Percentiles rank a stretch among this genome's conserved stretches.
Conservation (phyloP, 768 basidiomycete genomes). For the Lactarius trivialis region DNA sequence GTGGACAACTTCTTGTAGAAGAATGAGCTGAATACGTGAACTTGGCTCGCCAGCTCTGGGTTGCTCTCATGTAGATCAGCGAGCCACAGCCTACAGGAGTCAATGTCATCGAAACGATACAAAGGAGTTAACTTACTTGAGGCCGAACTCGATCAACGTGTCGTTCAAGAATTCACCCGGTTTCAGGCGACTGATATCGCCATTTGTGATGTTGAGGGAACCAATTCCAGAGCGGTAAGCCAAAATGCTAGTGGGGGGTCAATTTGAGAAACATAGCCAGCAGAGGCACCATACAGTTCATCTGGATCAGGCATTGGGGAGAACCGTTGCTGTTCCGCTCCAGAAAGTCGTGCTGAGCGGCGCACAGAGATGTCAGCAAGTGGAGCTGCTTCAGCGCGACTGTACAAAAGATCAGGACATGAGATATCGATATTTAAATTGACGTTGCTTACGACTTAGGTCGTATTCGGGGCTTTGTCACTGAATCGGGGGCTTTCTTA, state of each 20-base stretch:
- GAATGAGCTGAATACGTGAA: conserved; percentile 94
- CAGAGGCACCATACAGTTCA: conserved; percentile 14
- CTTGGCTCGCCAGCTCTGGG: conserved; percentile 59
- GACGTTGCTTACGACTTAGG: conserved; percentile 1
- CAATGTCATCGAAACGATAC: neutral
- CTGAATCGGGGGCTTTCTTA: neutral
- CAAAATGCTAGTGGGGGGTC: conserved; percentile 47
- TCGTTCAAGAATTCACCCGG: conserved; percentile 91
- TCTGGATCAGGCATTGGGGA: conserved; percentile 19
- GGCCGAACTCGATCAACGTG: conserved; percentile 90
- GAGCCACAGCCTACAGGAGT: conserved; percentile 56
- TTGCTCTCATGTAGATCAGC: conserved; percentile 46
- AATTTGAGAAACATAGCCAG: neutral
- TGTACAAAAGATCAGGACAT: neutral
- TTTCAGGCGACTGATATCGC: conserved; percentile 66
- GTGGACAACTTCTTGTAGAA: conserved; percentile 92
- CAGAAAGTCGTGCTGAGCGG: conserved; percentile 21
- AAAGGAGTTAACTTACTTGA: conserved; percentile 56
- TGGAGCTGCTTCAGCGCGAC: neutral
- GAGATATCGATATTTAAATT: neutral
- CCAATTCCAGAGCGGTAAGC: conserved; percentile 70
- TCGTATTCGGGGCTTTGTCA: conserved; percentile 2
- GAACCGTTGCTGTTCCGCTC: neutral
- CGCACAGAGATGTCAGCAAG: conserved; percentile 4
- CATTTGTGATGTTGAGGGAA: conserved; percentile 74